These are phyloP conservation scores for Eucalyptus erythrocorys DNA, from an alignment of 345 rosid genomes.

Conservation along the genomic window DNA sequence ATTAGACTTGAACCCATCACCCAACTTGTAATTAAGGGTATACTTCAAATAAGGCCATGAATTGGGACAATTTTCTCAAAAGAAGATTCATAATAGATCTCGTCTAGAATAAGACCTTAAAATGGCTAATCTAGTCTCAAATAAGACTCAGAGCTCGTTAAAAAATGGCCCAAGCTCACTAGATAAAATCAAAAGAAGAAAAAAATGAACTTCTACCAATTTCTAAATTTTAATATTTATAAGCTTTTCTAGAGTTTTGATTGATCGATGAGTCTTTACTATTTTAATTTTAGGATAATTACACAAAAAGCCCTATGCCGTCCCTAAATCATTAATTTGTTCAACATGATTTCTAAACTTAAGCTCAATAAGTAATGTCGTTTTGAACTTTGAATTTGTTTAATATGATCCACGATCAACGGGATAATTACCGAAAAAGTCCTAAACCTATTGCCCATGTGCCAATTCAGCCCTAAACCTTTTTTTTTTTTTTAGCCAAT, in stretches of 20 bases:
- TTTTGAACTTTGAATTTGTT: background rate
- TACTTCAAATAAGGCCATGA: background rate
- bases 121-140: background rate
- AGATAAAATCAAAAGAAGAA: background rate
- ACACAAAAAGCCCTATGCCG: fast-evolving
- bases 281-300: background rate
- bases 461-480: too few relatives aligned
- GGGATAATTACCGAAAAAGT: too few relatives aligned
- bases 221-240: background rate
- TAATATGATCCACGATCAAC: fast-evolving
- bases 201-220: background rate
- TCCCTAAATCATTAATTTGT: background rate
- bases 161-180: fast-evolving
- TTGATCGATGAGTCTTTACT: background rate
- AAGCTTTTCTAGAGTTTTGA: background rate
- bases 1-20: background rate
- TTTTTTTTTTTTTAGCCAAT: too few relatives aligned
- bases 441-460: too few relatives aligned
- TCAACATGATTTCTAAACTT: fast-evolving
- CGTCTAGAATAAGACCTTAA: background rate
- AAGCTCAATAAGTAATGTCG: fast-evolving
- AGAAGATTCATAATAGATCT: background rate
- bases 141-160: background rate
- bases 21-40: background rate
- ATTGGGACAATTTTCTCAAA: background rate